These are phyloP conservation scores for Coemansia sp. DNA, from an alignment of 192 early-diverging fungal genomes.

Conservation along the genomic window DNA sequence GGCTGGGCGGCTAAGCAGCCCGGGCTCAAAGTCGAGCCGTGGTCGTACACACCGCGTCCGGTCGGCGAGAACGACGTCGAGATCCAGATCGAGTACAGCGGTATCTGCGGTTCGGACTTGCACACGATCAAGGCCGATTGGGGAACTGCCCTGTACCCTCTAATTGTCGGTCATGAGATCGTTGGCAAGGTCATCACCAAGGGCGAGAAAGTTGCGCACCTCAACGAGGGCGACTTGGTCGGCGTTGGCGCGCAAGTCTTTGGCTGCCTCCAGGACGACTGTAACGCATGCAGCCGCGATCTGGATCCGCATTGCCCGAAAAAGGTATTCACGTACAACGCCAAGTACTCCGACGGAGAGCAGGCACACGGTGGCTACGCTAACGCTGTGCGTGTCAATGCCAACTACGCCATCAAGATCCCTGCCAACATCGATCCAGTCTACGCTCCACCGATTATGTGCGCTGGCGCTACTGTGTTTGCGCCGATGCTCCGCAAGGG, in stretches of 20 bases:
- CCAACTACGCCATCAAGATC: slow-evolving; percentile 64
- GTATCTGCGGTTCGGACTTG: slow-evolving; percentile 77
- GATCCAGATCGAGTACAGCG: slow-evolving; percentile 73
- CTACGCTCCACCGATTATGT: slow-evolving; percentile 73
- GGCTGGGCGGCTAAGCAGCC: slow-evolving; percentile 48
- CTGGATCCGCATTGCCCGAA: slow-evolving; percentile 49
- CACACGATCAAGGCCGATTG: slow-evolving; percentile 67
- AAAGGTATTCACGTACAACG: slow-evolving; percentile 55
- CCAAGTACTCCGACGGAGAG: slow-evolving; percentile 55
- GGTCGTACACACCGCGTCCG: slow-evolving; percentile 59
- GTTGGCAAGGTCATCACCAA: slow-evolving; percentile 61
- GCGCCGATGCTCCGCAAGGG: slow-evolving; percentile 62
- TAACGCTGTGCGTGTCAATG: slow-evolving; percentile 60
- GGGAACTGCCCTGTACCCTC: slow-evolving; percentile 44
- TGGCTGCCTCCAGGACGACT: slow-evolving; percentile 54
- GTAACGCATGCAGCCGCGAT: slow-evolving; percentile 52
- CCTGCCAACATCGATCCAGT: slow-evolving; percentile 54
- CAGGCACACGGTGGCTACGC: slow-evolving; percentile 59
- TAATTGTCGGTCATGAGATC: slow-evolving; percentile 69
- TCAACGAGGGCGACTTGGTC: slow-evolving; percentile 61
- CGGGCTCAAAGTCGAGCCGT: slow-evolving; percentile 38
- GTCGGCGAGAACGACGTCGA: slow-evolving; percentile 63
- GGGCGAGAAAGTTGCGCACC: slow-evolving; percentile 56
- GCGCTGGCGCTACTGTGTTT: slow-evolving; percentile 81
- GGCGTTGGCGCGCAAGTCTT: slow-evolving; percentile 68